A percentile compares a stretch with the other conserved stretches of the same genome.
Conservation (phyloP, 495 filamentous ascomycete genomes). For the Aspergillus kassunensis region DNA sequence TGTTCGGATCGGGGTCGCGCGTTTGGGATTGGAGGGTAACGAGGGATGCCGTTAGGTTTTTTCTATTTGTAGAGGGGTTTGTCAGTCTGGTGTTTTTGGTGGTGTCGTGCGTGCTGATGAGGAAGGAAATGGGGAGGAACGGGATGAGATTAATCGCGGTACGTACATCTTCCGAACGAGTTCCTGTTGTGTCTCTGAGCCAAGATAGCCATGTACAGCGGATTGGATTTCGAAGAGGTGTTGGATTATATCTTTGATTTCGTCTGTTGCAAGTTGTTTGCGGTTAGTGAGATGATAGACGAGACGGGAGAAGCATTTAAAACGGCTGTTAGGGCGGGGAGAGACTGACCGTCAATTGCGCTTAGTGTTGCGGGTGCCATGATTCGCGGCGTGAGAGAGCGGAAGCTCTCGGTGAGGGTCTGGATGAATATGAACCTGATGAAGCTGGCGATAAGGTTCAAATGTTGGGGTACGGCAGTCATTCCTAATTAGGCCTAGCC, state of each 20-base stretch:
- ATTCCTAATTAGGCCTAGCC: too few species aligned
- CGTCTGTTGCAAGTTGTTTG: slow-evolving; percentile 22
- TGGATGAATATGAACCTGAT: neutral
- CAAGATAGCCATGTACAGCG: slow-evolving; percentile 65
- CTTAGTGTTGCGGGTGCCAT: slow-evolving; percentile 48
- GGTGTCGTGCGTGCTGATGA: slow-evolving; percentile 3
- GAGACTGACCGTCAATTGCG: slow-evolving; percentile 47
- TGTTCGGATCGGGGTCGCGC: slow-evolving; percentile 29
- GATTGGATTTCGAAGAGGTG: slow-evolving; percentile 83
- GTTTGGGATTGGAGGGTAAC: slow-evolving; percentile 38
- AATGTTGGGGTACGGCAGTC: neutral
- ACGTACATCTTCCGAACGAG: slow-evolving; percentile 59
- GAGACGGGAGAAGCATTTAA: neutral
- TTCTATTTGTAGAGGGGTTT: slow-evolving; percentile 27
- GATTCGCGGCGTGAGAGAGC: too few species aligned
- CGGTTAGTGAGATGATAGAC: slow-evolving; percentile 5
- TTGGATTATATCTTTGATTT: slow-evolving; percentile 63
- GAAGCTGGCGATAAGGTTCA: slow-evolving; percentile 6
- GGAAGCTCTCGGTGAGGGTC: too few species aligned
- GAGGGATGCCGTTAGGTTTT: slow-evolving; percentile 42
- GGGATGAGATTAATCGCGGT: slow-evolving; percentile 7
- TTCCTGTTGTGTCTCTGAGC: slow-evolving; percentile 56
- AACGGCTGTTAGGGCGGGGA: neutral
- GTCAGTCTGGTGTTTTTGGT: neutral
- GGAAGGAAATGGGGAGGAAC: slow-evolving; percentile 21